Evolutionary conservation across 23 red algal genomes (phyloP), one percentile per base, ranked within the genome.

Genomic region (Pyropia yezoensis): DNA sequence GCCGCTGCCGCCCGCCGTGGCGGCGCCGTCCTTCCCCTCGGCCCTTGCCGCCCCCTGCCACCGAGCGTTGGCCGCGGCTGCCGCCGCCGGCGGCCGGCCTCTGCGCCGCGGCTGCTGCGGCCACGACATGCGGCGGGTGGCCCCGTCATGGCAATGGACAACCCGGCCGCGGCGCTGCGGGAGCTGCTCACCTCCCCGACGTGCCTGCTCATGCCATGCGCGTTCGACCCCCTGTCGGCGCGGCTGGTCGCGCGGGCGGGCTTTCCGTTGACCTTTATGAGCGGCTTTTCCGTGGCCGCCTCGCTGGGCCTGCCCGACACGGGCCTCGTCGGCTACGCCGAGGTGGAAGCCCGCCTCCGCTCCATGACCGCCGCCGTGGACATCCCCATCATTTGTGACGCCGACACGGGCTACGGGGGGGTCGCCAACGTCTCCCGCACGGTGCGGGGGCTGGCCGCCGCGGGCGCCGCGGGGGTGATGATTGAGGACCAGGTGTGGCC

Each of bases 401-500:
- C 67, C 22, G 91, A 96, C 33, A 88, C 82, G n/a, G 91, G 91
- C 19, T 96, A 88, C 51, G 91, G 91, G 11, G 89, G 89, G 24
- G 67, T 75, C 50, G 49, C 89, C 20, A 96, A 83, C 33, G 91
- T 96, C 0, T 74, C 75, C 30, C 58, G 91, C 20, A 96, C 91
- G 33, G 80, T 96, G 7, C 61, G 64, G 24, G 82, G 83, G 39
- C 84, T 77, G 39, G 83, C 66, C 5, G 59, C 58, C 30, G 82
- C 91, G 28, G 91, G 91, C 24, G 81, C 82, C 49, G 79, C 91
- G 20, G 91, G 91, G 30, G 39, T 96, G 24, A 71, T 96, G 47
- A 70, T 96, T 19, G 91, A 96, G 57, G 91, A 96, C 57, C 91
- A 96, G 54, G 62, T 96, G 29, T 71, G 77, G 53, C 91, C 91